Evolutionary conservation across 1,284 basidiomycete genomes (phyloP).

Genomic region (Microbotryomycetes sp.): DNA sequence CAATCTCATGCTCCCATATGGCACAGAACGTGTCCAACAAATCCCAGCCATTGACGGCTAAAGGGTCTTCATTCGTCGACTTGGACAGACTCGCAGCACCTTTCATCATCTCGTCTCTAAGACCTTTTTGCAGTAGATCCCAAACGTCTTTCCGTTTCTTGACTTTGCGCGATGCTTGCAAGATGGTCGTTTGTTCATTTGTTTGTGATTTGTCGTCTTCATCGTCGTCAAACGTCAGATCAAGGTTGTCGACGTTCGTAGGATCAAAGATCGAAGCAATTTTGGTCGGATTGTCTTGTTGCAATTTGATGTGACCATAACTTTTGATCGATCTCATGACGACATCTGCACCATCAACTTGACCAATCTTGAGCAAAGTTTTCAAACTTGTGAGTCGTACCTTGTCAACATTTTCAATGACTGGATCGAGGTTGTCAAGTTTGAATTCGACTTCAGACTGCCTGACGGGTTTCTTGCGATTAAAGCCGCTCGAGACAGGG

Average conservation of each 20-base stretch:
- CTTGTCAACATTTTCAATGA: neutral
- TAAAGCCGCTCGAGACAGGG: neutral
- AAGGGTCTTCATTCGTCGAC: neutral
- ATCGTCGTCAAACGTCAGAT: neutral
- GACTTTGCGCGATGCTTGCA: neutral
- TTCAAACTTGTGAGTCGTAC: neutral
- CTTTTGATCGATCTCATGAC: neutral
- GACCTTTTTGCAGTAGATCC: neutral
- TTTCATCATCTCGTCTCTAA: neutral
- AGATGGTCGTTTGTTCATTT: no score
- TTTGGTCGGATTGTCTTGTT: neutral
- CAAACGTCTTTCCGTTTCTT: neutral
- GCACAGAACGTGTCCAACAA: neutral
- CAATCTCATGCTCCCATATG: neutral
- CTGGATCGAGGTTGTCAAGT: neutral
- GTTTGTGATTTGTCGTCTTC: neutral
- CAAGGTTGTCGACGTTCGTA: neutral
- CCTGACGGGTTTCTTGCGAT: neutral
- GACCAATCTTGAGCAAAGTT: neutral
- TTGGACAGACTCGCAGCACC: neutral
- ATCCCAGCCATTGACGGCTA: neutral
- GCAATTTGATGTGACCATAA: neutral
- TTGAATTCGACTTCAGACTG: neutral
- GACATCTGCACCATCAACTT: neutral
- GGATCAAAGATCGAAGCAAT: neutral